Percentiles rank a stretch among this genome's conserved stretches.
Evolutionary conservation across 345 rosid genomes (phyloP).

Genomic region (Lepidium africanum): DNA sequence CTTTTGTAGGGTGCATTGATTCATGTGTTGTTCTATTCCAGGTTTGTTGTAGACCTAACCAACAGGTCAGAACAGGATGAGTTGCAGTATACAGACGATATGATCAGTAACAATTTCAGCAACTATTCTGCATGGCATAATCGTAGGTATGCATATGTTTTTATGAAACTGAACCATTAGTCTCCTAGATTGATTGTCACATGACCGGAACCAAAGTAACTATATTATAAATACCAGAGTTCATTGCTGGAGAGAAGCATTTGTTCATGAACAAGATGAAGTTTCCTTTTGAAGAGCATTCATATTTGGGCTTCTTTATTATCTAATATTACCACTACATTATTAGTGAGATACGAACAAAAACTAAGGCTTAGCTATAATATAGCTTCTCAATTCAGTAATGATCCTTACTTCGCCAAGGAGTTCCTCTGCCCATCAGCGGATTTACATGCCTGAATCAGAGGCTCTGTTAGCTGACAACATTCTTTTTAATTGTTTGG

Average conservation of each 20-base stretch:
- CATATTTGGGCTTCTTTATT: neutral
- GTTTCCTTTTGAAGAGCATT: neutral
- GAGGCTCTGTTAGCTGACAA: neutral
- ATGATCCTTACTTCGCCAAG: neutral
- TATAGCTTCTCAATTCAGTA: neutral
- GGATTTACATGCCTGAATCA: neutral
- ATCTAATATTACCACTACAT: neutral
- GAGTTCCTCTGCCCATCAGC: neutral
- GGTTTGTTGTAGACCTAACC: slow-evolving; percentile 69
- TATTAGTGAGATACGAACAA: neutral
- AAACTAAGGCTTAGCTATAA: neutral
- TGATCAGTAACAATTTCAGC: slow-evolving; percentile 63
- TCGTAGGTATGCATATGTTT: slow-evolving; percentile 56
- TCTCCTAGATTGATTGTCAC: neutral
- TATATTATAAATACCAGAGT: neutral
- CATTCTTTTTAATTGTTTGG: neutral
- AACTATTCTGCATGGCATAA: slow-evolving; percentile 99
- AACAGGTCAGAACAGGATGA: slow-evolving; percentile 77
- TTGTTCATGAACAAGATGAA: neutral
- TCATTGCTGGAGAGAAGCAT: neutral
- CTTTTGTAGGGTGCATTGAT: neutral
- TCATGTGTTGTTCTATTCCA: slow-evolving; percentile 21
- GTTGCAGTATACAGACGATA: slow-evolving; percentile 50
- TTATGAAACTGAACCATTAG: neutral
- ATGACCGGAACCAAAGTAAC: neutral